Conservation (phyloP, 2,329 filamentous ascomycete genomes). For the Xylogone sp. region DNA sequence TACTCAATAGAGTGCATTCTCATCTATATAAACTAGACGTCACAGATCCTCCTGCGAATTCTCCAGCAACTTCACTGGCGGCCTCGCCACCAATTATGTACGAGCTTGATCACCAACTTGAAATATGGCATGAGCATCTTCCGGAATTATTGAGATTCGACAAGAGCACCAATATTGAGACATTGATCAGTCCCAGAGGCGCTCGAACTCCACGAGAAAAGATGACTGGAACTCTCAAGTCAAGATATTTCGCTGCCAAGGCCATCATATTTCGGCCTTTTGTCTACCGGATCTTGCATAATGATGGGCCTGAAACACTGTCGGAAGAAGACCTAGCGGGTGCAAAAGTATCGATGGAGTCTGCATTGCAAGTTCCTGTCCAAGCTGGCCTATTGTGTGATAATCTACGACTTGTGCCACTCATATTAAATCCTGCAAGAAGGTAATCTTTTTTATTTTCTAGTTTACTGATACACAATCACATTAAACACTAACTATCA, state of each 20-base stretch:
- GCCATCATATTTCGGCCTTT: not conserved
- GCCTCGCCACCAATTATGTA: slow-evolving; percentile 22
- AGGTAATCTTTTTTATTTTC: not conserved
- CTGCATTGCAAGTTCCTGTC: not conserved
- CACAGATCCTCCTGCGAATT: not conserved
- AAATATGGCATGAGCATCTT: slow-evolving; percentile 44
- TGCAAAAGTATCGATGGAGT: not conserved
- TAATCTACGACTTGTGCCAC: not conserved
- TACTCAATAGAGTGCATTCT: slow-evolving; percentile 45
- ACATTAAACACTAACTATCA: not conserved
- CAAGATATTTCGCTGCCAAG: not conserved
- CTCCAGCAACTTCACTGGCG: not conserved
- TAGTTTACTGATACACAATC: no score
- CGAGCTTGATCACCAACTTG: slow-evolving; percentile 45
- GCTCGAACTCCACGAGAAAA: not conserved
- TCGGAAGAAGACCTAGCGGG: not conserved
- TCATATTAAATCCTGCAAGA: not conserved
- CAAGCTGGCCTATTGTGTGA: not conserved
- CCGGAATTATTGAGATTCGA: slow-evolving; percentile 40
- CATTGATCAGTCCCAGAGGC: not conserved
- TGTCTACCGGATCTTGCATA: not conserved
- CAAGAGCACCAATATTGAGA: slow-evolving; percentile 6
- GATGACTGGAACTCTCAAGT: not conserved
- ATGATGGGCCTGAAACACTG: not conserved
- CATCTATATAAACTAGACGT: slow-evolving; percentile 27